Conservation (phyloP, 768 basidiomycete genomes). For the Flagelloscypha sp. region DNA sequence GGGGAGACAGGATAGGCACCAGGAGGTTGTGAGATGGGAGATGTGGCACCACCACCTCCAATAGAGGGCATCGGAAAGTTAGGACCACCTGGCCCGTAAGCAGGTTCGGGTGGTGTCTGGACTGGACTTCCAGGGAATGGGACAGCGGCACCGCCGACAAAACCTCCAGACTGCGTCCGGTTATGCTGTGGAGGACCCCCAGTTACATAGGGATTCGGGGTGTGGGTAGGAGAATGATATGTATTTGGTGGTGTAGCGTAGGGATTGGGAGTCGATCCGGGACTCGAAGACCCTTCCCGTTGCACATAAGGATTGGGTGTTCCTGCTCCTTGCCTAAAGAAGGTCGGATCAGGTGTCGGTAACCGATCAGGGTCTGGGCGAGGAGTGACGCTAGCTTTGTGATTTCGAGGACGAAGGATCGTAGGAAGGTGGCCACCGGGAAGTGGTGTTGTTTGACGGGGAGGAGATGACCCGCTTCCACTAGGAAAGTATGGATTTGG, state of each 20-base stretch:
- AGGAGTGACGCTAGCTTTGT: slow-evolving; percentile 7
- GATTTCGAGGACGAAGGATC: slow-evolving; percentile 32
- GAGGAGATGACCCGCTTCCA: too few species aligned
- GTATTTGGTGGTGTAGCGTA: neutral
- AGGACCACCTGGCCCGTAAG: too few species aligned
- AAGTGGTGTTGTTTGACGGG: too few species aligned
- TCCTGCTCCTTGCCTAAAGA: neutral
- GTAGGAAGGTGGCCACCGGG: slow-evolving; percentile 25
- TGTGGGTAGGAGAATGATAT: neutral
- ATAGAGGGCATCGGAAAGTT: too few species aligned
- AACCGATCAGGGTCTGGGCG: slow-evolving; percentile 10
- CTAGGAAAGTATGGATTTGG: too few species aligned
- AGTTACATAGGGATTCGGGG: neutral
- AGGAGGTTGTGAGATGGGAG: slow-evolving; percentile 4
- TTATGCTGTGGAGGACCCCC: neutral
- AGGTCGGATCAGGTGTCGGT: slow-evolving; percentile 2
- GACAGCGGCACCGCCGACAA: too few species aligned
- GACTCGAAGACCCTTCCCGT: neutral
- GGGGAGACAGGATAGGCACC: slow-evolving; percentile 3
- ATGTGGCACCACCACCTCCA: too few species aligned
- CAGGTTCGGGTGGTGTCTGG: too few species aligned
- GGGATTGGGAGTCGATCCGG: neutral
- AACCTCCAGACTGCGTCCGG: too few species aligned
- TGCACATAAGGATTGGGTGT: slow-evolving; percentile 1
- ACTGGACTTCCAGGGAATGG: too few species aligned